Evolutionary conservation across 306 rosid species (phyloP), one percentile per base, ranked within the genome.

Genomic region (Pyrus communis): DNA sequence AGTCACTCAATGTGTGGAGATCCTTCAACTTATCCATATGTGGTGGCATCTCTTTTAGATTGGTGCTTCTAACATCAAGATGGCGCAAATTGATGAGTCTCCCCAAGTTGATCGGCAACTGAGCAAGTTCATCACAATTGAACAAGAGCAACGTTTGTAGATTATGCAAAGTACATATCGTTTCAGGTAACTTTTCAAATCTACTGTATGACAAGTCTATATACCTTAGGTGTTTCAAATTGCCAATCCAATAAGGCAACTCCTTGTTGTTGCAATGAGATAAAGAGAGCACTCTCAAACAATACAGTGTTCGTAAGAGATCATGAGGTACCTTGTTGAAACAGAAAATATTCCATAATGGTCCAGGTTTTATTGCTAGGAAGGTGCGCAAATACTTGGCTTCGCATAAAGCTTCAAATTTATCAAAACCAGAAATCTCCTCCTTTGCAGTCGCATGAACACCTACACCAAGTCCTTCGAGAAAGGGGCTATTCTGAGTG

Each of bases 71-170:
- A 30, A 74, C 64, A 35, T 78, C 79, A 22, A 82, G 64, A 74
- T 59, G 58, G 4, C 72, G 42, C 9, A 83, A 52, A 49, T 70
- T 72, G 77, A 54, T 43, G 51, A 78, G 72, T 22, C 73, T 74
- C n/a, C 59, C 69, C 68, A 78, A n/a, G 57, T 69, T 42, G 15
- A 23, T 33, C 0, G 80, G 85, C 15, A 82, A 43, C 18, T 62
- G 60, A 30, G 28, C 12, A 3, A 82, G 79, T 9, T 0, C 0
- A 9, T 3, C 1, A 69, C 85, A 82, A 11, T n/a, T 8, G 4
- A 31, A 40, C 69, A 82, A 15, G 6, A 74, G 0, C 3, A 78
- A 25, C 2, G 85, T 82, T n/a, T 74, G 79, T 58, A 82, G 57
- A 28, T 74, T 64, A 73, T 74, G 45, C n/a, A 82, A 9, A 25